A percentile compares a stretch with the other conserved stretches of the same genome.
Conservation (phyloP, 495 filamentous ascomycete genomes). For the Penicillium coffeae region DNA sequence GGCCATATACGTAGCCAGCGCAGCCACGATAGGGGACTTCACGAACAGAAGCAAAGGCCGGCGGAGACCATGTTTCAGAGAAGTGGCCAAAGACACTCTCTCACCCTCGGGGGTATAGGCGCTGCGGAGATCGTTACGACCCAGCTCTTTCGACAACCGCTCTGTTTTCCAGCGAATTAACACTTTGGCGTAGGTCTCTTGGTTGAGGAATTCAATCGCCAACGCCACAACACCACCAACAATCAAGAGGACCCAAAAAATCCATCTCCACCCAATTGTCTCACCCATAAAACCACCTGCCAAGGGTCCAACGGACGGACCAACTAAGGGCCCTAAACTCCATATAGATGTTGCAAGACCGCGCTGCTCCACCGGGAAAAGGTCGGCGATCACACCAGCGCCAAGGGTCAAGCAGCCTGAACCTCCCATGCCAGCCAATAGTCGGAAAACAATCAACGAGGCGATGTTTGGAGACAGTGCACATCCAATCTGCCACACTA, state of each 20-base stretch:
- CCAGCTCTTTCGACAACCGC: conserved; percentile 37
- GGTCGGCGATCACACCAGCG: conserved; percentile 56
- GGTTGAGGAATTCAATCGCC: conserved; percentile 45
- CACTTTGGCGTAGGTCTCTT: conserved; percentile 49
- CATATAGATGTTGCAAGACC: conserved; percentile 58
- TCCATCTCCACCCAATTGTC: conserved; percentile 55
- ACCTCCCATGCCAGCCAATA: conserved; percentile 61
- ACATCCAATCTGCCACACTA: conserved; percentile 64
- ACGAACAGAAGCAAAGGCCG: not conserved
- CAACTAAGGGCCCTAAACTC: conserved; percentile 48
- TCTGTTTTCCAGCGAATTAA: conserved; percentile 47
- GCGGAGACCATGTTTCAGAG: not conserved
- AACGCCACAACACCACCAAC: conserved; percentile 34
- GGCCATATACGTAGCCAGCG: conserved; percentile 9
- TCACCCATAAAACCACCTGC: conserved; percentile 54
- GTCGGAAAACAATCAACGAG: conserved; percentile 59
- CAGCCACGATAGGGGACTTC: not conserved
- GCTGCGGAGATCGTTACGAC: conserved; percentile 37
- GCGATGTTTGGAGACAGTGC: conserved; percentile 58
- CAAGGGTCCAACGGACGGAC: conserved; percentile 49
- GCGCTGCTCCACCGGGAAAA: conserved; percentile 53
- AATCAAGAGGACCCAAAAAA: conserved; percentile 59
- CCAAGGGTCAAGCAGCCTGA: conserved; percentile 40
- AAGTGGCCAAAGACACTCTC: not conserved
- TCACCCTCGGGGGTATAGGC: conserved; percentile 9